Evolutionary conservation across 2,329 filamentous ascomycete genomes (phyloP).

Genomic region (Microdochium nivale): DNA sequence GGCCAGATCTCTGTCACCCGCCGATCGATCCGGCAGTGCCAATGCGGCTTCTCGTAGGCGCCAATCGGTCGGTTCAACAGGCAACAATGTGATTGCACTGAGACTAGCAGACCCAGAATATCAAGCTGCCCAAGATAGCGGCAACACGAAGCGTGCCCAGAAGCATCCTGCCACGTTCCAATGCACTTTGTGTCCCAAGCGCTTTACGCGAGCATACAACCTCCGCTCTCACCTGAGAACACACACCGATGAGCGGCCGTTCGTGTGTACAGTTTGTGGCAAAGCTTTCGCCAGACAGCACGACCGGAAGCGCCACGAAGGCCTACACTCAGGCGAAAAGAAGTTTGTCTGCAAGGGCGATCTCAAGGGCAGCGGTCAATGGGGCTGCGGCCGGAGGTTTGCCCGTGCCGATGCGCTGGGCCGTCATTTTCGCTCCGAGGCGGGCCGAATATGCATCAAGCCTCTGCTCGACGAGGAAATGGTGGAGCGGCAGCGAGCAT

Average conservation of each 20-base stretch:
- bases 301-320: constrained; percentile 94
- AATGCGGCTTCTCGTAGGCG: constrained; percentile 38
- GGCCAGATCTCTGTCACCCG: constrained; percentile 45
- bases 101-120: constrained; percentile 84
- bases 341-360: constrained; percentile 96
- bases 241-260: constrained; percentile 93
- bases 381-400: constrained; percentile 91
- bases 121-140: constrained; percentile 53
- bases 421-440: constrained; percentile 90
- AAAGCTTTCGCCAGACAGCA: constrained; percentile 98
- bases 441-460: constrained; percentile 92
- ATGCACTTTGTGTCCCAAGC: constrained; percentile 85
- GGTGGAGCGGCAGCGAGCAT: constrained; percentile 65
- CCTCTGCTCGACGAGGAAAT: constrained; percentile 95
- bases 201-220: constrained; percentile 95
- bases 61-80: constrained; percentile 56
- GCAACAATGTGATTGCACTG: constrained; percentile 67
- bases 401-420: constrained; percentile 92
- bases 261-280: constrained; percentile 92
- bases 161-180: constrained; percentile 98
- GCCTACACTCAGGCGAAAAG: constrained; percentile 93
- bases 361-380: constrained; percentile 71
- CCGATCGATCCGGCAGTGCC: constrained; percentile 42
- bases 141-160: constrained; percentile 73
- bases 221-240: constrained; percentile 90